Conservation (phyloP, 2,329 filamentous ascomycete genomes). For the Aspergillus fructus region DNA sequence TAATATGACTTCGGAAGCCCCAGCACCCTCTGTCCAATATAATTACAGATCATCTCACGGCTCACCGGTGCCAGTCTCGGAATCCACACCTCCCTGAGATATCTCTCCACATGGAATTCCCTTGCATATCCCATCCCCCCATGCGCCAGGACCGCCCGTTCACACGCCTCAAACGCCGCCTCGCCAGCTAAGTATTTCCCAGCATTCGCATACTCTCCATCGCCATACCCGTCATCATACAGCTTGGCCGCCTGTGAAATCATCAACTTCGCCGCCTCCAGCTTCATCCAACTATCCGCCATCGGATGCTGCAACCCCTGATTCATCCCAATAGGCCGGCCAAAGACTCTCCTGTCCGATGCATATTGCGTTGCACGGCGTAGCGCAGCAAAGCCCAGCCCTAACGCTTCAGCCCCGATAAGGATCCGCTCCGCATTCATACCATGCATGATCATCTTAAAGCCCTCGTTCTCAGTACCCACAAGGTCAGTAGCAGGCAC, state of each 20-base stretch:
- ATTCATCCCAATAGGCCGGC: slow-evolving; percentile 55
- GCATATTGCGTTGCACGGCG: slow-evolving; percentile 49
- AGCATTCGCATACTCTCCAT: slow-evolving; percentile 56
- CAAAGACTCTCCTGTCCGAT: slow-evolving; percentile 51
- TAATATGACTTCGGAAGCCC: slow-evolving; percentile 38
- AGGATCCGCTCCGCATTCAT: slow-evolving; percentile 42
- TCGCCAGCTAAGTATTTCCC: slow-evolving; percentile 61
- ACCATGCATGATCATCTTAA: slow-evolving; percentile 45
- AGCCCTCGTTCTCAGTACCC: slow-evolving; percentile 45
- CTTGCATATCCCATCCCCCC: slow-evolving; percentile 62
- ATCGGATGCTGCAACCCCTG: slow-evolving; percentile 58
- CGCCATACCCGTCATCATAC: slow-evolving; percentile 53
- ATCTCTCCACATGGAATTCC: slow-evolving; percentile 60
- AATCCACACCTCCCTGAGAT: slow-evolving; percentile 57
- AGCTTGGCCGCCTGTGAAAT: slow-evolving; percentile 58
- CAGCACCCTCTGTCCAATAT: slow-evolving; percentile 38
- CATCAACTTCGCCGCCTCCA: slow-evolving; percentile 57
- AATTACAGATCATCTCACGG: slow-evolving; percentile 45
- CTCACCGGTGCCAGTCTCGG: slow-evolving; percentile 59
- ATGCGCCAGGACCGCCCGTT: slow-evolving; percentile 54
- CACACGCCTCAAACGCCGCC: slow-evolving; percentile 57
- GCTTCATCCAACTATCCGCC: slow-evolving; percentile 56
- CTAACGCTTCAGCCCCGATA: slow-evolving; percentile 42
- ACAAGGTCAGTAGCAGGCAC: slow-evolving; percentile 42
- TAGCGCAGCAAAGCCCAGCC: slow-evolving; percentile 47